Evolutionary conservation across 352 stramenopile species (phyloP), one percentile per base, ranked within the genome.

Genomic region (Phytophthora pistaciae): DNA sequence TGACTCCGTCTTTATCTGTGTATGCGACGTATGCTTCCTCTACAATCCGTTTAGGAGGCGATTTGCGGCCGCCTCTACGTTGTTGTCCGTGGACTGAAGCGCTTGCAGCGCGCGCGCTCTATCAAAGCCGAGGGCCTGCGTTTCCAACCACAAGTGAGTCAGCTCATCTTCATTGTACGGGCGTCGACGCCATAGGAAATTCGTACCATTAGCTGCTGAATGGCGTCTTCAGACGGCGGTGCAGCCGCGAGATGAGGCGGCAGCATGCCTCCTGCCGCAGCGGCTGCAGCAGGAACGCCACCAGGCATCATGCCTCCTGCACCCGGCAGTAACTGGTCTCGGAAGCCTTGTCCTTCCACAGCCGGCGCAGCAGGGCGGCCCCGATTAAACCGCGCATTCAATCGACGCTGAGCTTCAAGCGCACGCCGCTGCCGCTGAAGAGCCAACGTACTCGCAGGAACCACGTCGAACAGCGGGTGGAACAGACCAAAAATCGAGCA

Each of bases 311-410:
- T 59, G n/a, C 75, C 78, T 9, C 79, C 82, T 33, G 79, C 86
- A 25, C 87, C 87, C 8, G 89, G 89, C 40, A 96, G 63, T 49
- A 96, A 72, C 48, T 96, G 90, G 56, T 96, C 90, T 25, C 88
- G 88, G 60, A 94, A 93, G 40, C 90, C 90, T 58, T 94, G 87
- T 27, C 81, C 85, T 25, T 69, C 62, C 23, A 68, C 67, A 31
- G 49, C 64, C 23, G 73, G 72, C 25, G 67, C 66, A 49, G 56
- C 65, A 55, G 66, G 75, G 44, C 68, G 67, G 2, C 68, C 74
- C 14, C 68, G 68, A 48, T 91, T 88, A 7, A 70, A 70, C 5
- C 83, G 82, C 64, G 88, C 66, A 20, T 86, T 85, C 5, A 93
- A 66, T 59, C 90, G 83, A 14, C 86, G 84, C 61, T 95, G 90